Evolutionary conservation across 345 rosid genomes (phyloP).

Genomic region (Rhizophora mangle): DNA sequence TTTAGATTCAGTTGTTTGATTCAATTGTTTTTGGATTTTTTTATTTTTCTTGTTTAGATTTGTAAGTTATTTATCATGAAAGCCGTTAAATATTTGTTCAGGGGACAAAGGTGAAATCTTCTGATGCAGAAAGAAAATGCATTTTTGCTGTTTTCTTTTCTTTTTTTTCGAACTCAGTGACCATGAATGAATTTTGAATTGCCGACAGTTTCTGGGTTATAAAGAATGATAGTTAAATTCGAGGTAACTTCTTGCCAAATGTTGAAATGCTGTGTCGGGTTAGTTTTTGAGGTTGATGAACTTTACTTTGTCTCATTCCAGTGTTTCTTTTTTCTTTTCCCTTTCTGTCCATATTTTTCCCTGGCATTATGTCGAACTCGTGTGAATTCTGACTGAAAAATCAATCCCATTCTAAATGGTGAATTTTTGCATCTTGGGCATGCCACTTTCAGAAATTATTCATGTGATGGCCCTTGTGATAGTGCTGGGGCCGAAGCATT

Average conservation of each 20-base stretch:
- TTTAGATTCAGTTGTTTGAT: not conserved
- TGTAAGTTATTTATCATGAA: not conserved
- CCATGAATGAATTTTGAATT: conserved; percentile 6
- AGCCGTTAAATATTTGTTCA: conserved; percentile 7
- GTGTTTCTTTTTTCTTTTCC: conserved; percentile 7
- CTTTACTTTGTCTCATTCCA: conserved; percentile 18
- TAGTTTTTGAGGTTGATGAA: conserved; percentile 17
- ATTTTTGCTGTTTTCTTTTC: not conserved
- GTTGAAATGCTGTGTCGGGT: conserved; percentile 13
- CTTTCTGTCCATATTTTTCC: conserved; percentile 9
- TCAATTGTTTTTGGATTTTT: conserved; percentile 2
- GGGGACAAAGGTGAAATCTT: conserved; percentile 18
- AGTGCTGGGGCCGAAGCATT: conserved; percentile 7
- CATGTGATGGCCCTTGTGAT: not conserved
- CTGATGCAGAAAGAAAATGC: conserved; percentile 10
- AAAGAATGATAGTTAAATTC: conserved; percentile 6
- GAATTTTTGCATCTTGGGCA: conserved; percentile 1
- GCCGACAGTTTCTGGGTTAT: conserved; percentile 13
- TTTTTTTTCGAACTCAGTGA: not conserved
- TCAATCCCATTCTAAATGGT: conserved; percentile 9
- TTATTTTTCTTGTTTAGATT: conserved; percentile 8
- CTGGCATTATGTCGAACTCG: conserved; percentile 10
- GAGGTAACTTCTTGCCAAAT: conserved; percentile 10
- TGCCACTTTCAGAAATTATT: conserved; percentile 5
- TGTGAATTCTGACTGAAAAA: conserved; percentile 5